These are phyloP conservation scores for Mitragyna speciosa DNA, from an alignment of 257 asterid species.

Conservation along the genomic window DNA sequence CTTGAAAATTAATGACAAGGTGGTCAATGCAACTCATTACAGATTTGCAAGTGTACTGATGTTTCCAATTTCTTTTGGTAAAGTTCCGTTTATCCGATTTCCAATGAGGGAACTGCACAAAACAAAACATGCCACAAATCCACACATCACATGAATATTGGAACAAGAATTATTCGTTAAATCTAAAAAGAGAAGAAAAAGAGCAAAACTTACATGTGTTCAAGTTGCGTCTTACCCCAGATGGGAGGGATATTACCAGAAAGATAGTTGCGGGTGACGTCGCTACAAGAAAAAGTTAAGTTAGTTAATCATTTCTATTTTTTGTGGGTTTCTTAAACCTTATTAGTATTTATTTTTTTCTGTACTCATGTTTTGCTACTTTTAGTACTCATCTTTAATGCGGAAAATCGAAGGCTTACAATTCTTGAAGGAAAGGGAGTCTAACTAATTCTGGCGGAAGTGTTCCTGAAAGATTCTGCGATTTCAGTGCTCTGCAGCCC, in stretches of 20 bases:
- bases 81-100: conserved; percentile 55
- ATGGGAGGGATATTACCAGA: conserved; percentile 63
- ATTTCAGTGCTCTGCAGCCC: conserved; percentile 7
- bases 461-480: conserved; percentile 27
- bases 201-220: background rate
- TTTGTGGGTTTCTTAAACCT: background rate
- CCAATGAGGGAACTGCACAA: conserved; percentile 57
- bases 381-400: background rate
- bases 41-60: conserved; percentile 44
- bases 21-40: background rate
- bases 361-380: no score
- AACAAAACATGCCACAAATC: background rate
- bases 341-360: no score
- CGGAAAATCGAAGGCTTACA: conserved; percentile 20
- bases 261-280: conserved; percentile 58
- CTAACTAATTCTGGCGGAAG: conserved; percentile 29
- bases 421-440: conserved; percentile 25
- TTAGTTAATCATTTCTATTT: background rate
- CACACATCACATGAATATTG: background rate
- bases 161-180: no score
- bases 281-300: conserved; percentile 36
- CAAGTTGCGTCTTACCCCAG: conserved; percentile 62
- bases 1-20: background rate
- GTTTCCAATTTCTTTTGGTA: conserved; percentile 58
- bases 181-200: no score